A percentile compares a stretch with the other conserved stretches of the same genome.
Conservation (phyloP, 345 rosid genomes). For the Schrenkiella parvula region DNA sequence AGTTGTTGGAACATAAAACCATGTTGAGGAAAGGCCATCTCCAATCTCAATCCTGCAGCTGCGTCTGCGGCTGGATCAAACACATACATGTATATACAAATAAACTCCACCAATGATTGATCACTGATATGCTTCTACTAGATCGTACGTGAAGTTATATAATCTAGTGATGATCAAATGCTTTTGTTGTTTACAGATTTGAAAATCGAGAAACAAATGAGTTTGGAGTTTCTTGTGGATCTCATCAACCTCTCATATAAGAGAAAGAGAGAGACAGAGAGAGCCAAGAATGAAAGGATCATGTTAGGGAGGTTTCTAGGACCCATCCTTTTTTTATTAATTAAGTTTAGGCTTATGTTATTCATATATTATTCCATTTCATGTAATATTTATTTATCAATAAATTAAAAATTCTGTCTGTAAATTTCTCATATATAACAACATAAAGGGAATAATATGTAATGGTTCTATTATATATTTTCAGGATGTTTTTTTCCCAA, state of each 20-base stretch:
- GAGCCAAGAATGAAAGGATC: constrained; percentile 9
- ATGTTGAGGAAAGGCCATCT: constrained; percentile 70
- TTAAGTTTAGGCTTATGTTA: not conserved
- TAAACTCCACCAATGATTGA: not conserved
- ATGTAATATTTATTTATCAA: not conserved
- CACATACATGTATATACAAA: constrained; percentile 15
- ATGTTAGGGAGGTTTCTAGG: constrained; percentile 26
- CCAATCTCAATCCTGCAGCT: constrained; percentile 15
- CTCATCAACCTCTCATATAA: constrained; percentile 33
- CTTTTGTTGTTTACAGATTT: not conserved
- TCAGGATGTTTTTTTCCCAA: not conserved
- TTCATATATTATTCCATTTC: not conserved
- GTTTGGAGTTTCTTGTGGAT: constrained; percentile 30
- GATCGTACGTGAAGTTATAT: not conserved
- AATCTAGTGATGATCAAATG: constrained; percentile 5
- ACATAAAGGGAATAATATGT: not conserved
- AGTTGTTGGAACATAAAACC: constrained; percentile 64
- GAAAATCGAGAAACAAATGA: not conserved
- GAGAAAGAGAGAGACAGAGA: not conserved
- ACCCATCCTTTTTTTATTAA: constrained; percentile 27
- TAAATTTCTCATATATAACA: not conserved
- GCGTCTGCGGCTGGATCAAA: constrained; percentile 23
- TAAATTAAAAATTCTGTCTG: not conserved
- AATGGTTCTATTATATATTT: no score
- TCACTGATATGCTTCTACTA: not conserved